These are phyloP conservation scores for Simplicillium sp. DNA, from an alignment of 2,329 filamentous ascomycete genomes.

Conservation along the genomic window DNA sequence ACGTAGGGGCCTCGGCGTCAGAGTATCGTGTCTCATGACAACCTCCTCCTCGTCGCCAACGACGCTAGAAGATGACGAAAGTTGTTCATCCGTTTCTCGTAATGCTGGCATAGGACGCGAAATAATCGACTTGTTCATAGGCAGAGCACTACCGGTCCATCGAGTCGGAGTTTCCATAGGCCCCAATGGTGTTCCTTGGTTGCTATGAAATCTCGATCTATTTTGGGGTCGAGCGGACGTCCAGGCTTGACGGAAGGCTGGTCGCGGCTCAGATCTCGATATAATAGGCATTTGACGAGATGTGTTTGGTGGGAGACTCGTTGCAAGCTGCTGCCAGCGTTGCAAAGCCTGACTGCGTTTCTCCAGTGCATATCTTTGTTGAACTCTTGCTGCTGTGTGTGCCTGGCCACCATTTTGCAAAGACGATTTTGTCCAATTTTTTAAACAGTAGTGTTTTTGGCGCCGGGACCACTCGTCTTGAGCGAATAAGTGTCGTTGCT, in stretches of 20 bases:
- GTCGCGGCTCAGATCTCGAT: constrained; percentile 1
- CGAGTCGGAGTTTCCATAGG: constrained; percentile 34
- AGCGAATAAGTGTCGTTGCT: constrained; percentile 15
- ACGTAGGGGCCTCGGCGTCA: neutral
- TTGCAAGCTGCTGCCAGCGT: constrained; percentile 17
- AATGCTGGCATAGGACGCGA: constrained; percentile 19
- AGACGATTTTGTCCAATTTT: constrained; percentile 25
- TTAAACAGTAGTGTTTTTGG: constrained; percentile 22
- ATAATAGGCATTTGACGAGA: too few species aligned
- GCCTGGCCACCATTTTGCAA: constrained; percentile 25
- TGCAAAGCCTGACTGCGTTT: constrained; percentile 19
- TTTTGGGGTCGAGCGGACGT: constrained; percentile 11
- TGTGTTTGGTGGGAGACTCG: constrained; percentile 2
- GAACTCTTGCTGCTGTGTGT: constrained; percentile 23
- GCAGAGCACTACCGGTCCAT: constrained; percentile 30
- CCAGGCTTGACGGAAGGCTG: constrained; percentile 14
- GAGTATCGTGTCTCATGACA: neutral
- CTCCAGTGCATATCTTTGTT: constrained; percentile 21
- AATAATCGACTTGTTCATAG: constrained; percentile 20
- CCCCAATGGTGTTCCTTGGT: constrained; percentile 11
- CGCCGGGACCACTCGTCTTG: constrained; percentile 21
- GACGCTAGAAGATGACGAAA: constrained; percentile 6
- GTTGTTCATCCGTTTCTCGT: constrained; percentile 19
- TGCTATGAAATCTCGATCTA: neutral
- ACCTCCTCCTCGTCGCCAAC: constrained; percentile 10